Evolutionary conservation across 441 rosid species (phyloP).

Genomic region (Euphorbia celastroides): DNA sequence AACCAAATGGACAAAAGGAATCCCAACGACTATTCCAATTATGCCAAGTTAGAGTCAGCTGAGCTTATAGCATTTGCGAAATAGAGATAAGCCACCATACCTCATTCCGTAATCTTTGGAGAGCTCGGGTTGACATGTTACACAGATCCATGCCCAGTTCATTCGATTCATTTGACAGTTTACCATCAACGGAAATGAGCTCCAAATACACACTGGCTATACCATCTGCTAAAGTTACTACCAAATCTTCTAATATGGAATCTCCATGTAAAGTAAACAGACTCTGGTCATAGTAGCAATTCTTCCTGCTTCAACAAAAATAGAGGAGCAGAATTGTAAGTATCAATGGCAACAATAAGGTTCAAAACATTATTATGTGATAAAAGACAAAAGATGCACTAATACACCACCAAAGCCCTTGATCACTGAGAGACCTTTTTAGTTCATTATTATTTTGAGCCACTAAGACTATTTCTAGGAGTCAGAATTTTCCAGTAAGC

Average conservation of each 20-base stretch:
- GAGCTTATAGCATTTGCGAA: not conserved
- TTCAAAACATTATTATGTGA: not conserved
- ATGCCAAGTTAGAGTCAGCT: not conserved
- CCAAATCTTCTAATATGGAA: conserved; percentile 81
- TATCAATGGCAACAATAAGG: not conserved
- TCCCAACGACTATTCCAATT: not conserved
- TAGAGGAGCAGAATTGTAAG: conserved; percentile 12
- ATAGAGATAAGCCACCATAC: conserved; percentile 28
- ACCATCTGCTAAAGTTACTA: conserved; percentile 78
- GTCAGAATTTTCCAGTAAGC: not conserved
- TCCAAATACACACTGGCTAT: conserved; percentile 74
- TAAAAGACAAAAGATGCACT: not conserved
- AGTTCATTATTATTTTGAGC: not conserved
- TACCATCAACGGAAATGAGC: conserved; percentile 87
- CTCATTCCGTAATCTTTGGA: conserved; percentile 87
- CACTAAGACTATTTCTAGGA: not conserved
- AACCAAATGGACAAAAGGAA: not conserved
- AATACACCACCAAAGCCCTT: not conserved
- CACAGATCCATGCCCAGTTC: conserved; percentile 53
- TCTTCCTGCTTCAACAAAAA: conserved; percentile 39
- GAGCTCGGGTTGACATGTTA: conserved; percentile 76
- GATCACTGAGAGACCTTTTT: not conserved
- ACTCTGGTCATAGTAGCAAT: conserved; percentile 43
- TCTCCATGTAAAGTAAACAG: conserved; percentile 56
- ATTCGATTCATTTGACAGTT: conserved; percentile 54